A percentile compares a stretch with the other conserved stretches of the same genome.
phyloP scores from a whole-genome alignment of 1,284 basidiomycete species.

The Stereum hirsutum region DNA sequence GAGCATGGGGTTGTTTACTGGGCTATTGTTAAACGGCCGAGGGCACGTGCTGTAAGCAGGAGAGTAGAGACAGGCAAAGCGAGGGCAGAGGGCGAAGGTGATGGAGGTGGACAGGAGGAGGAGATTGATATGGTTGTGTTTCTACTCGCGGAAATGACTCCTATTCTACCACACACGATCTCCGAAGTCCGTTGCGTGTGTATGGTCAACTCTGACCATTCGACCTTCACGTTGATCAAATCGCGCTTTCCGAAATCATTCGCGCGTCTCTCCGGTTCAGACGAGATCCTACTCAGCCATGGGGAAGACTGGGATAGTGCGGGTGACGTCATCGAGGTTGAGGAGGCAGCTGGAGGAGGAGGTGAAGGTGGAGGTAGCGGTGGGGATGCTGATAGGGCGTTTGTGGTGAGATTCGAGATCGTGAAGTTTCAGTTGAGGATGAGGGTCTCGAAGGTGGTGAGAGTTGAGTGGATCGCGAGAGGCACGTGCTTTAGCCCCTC shows the following conservation, averaged over 20 bases:
- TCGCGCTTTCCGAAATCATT: constrained; percentile 34
- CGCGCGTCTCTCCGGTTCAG: constrained; percentile 38
- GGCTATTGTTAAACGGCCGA: constrained; percentile 47
- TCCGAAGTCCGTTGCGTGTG: constrained; percentile 58
- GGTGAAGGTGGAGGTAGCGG: no score
- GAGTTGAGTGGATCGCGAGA: constrained; percentile 58
- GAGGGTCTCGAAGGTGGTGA: constrained; percentile 46
- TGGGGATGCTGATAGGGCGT: constrained; percentile 41
- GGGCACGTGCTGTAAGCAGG: no score
- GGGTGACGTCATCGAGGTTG: constrained; percentile 40
- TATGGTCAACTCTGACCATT: constrained; percentile 50
- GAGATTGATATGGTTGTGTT: no score
- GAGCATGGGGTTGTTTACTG: constrained; percentile 50
- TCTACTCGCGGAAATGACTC: constrained; percentile 44
- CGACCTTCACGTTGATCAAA: constrained; percentile 51
- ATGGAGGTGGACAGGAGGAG: no score
- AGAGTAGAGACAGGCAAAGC: no score
- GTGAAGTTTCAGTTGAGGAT: constrained; percentile 61
- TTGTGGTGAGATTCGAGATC: constrained; percentile 44
- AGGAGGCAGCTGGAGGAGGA: constrained; percentile 33
- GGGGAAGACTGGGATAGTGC: constrained; percentile 23
- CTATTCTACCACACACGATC: constrained; percentile 36
- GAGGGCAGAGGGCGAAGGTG: no score
- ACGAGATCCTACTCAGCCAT: constrained; percentile 49
- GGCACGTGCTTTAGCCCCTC: no score